phyloP scores from a whole-genome alignment of 805 yeast species.

The Limtongia smithiae region DNA sequence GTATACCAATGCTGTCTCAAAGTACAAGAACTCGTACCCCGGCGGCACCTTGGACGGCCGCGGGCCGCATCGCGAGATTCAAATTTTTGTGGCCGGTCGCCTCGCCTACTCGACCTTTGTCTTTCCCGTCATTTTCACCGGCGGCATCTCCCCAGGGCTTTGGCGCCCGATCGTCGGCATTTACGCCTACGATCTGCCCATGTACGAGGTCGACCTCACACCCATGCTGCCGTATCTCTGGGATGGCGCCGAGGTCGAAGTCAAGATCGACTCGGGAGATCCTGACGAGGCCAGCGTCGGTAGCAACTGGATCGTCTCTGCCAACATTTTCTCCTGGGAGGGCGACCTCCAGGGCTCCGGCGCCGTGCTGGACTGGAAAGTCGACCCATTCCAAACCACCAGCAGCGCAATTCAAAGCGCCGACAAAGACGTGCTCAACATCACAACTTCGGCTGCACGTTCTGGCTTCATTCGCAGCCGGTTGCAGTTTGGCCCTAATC shows the following conservation, averaged over 20 bases:
- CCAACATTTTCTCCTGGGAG: slow-evolving; percentile 20
- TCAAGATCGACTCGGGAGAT: slow-evolving; percentile 92
- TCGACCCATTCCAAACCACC: slow-evolving; percentile 4
- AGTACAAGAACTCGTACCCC: slow-evolving; percentile 39
- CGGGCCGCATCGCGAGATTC: slow-evolving; percentile 69
- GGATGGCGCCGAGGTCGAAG: slow-evolving; percentile 45
- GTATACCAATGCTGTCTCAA: slow-evolving; percentile 59
- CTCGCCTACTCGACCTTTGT: slow-evolving; percentile 64
- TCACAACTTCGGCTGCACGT: slow-evolving; percentile 18
- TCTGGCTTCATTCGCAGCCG: neutral
- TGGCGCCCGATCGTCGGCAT: slow-evolving; percentile 80
- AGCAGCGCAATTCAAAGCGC: neutral
- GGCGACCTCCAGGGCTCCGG: slow-evolving; percentile 15
- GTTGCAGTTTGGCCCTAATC: slow-evolving; percentile 6
- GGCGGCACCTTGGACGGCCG: slow-evolving; percentile 43
- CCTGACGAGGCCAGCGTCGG: slow-evolving; percentile 42
- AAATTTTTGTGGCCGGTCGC: slow-evolving; percentile 47
- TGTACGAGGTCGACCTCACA: slow-evolving; percentile 68
- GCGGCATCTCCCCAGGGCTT: slow-evolving; percentile 73
- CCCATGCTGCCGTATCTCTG: slow-evolving; percentile 68
- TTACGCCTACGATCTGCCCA: slow-evolving; percentile 68
- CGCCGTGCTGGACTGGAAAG: neutral
- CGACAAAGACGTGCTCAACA: slow-evolving; percentile 11
- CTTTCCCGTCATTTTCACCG: slow-evolving; percentile 71
- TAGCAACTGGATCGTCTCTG: slow-evolving; percentile 26